Conservation (phyloP, 495 filamentous ascomycete species). For the Aspergillus bridgeri region DNA sequence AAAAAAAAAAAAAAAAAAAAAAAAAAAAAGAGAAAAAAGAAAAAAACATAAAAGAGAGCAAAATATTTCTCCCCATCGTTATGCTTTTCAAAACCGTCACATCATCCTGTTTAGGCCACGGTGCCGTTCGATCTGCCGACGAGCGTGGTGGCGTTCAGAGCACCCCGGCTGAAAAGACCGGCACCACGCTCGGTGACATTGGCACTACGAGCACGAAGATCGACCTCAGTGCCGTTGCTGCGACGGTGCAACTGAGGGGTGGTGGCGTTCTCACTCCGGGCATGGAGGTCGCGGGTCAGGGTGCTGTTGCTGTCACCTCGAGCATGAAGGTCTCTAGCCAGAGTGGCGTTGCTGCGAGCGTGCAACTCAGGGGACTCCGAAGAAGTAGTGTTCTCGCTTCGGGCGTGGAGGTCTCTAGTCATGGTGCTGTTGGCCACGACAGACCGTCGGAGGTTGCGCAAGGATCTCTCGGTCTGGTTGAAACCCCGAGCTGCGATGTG, state of each 20-base stretch:
- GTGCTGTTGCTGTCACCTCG: neutral
- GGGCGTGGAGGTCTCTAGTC: neutral
- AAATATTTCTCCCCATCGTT: neutral
- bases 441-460: neutral
- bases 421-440: conserved; percentile 5
- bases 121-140: conserved; percentile 8
- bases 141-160: conserved; percentile 10
- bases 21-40: neutral
- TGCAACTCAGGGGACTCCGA: neutral
- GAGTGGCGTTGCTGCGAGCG: conserved; percentile 9
- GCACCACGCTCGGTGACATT: conserved; percentile 6
- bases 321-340: neutral
- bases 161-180: conserved; percentile 7
- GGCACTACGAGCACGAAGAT: neutral
- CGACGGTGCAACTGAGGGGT: neutral
- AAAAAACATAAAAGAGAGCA: too few relatives aligned
- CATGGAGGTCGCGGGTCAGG: neutral
- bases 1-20: neutral
- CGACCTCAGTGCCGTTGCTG: neutral
- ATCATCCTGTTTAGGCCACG: neutral
- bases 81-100: neutral
- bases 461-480: conserved; percentile 1
- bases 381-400: conserved; percentile 1
- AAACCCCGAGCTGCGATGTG: neutral
- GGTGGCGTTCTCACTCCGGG: conserved; percentile 6